Conservation (phyloP, 164 flowering plant species). For the Sextonia rubra region DNA sequence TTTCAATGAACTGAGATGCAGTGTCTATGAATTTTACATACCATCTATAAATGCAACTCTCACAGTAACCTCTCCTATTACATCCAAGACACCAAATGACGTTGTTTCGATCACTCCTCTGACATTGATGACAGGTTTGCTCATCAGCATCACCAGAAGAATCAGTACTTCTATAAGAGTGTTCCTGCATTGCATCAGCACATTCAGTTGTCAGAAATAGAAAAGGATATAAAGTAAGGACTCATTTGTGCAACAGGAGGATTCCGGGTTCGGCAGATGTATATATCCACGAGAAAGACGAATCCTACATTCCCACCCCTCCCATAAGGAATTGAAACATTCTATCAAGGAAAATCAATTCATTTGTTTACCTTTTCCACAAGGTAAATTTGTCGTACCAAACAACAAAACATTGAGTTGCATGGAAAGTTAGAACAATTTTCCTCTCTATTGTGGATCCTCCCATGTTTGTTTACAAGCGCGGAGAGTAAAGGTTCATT, state of each 20-base stretch:
- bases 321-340: too few relatives aligned
- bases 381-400: too few relatives aligned
- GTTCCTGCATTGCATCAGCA: slow-evolving; percentile 17
- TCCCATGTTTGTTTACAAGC: too few relatives aligned
- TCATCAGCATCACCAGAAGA: slow-evolving; percentile 71
- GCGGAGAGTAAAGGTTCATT: too few relatives aligned
- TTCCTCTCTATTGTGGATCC: too few relatives aligned
- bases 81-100: slow-evolving; percentile 82
- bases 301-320: too few relatives aligned
- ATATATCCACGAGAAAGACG: too few relatives aligned
- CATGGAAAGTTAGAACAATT: too few relatives aligned
- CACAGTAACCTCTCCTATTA: slow-evolving; percentile 83
- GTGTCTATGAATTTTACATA: slow-evolving; percentile 22
- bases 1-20: slow-evolving; percentile 5
- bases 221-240: slow-evolving; percentile 5
- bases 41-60: slow-evolving; percentile 75
- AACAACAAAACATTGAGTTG: too few relatives aligned
- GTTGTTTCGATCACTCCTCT: slow-evolving; percentile 43
- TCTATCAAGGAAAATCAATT: too few relatives aligned
- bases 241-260: neutral
- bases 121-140: slow-evolving; percentile 88
- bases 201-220: neutral
- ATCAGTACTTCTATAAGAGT: slow-evolving; percentile 57
- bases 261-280: too few relatives aligned
- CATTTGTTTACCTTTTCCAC: too few relatives aligned